These are phyloP conservation scores for Hirsutella minnesotensis DNA, from an alignment of 2,329 filamentous ascomycete species.

Conservation along the genomic window DNA sequence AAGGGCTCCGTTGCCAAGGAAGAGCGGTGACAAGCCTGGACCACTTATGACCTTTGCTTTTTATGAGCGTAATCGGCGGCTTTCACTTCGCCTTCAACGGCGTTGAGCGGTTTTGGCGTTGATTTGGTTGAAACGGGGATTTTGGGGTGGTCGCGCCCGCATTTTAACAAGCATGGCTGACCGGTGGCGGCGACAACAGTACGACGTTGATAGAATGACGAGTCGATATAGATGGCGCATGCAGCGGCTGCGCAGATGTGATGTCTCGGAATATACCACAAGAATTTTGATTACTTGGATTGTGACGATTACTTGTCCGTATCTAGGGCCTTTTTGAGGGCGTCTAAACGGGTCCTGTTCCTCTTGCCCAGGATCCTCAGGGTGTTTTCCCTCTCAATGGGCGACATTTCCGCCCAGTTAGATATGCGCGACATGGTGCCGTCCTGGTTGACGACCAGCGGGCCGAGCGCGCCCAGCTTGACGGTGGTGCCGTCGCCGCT, in stretches of 20 bases:
- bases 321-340: conserved; percentile 20
- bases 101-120: background rate
- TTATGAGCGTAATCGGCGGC: background rate
- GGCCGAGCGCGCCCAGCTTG: conserved; percentile 57
- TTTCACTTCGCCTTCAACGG: conserved; percentile 7
- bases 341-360: conserved; percentile 51
- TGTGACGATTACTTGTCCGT: no score
- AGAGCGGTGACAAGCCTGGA: conserved; percentile 8
- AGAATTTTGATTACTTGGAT: no score
- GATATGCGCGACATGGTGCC: conserved; percentile 58
- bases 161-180: no score
- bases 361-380: conserved; percentile 55
- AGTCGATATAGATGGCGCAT: no score
- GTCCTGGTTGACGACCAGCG: conserved; percentile 62
- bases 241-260: no score
- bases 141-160: no score
- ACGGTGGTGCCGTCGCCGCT: conserved; percentile 25
- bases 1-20: conserved; percentile 8
- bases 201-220: no score
- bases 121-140: no score
- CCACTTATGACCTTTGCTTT: background rate
- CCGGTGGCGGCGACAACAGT: no score
- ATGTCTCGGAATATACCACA: no score
- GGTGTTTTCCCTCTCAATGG: conserved; percentile 55
- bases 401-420: conserved; percentile 64